phyloP scores from a whole-genome alignment of 495 filamentous ascomycete species.

The Aspergillus nanangensis region DNA sequence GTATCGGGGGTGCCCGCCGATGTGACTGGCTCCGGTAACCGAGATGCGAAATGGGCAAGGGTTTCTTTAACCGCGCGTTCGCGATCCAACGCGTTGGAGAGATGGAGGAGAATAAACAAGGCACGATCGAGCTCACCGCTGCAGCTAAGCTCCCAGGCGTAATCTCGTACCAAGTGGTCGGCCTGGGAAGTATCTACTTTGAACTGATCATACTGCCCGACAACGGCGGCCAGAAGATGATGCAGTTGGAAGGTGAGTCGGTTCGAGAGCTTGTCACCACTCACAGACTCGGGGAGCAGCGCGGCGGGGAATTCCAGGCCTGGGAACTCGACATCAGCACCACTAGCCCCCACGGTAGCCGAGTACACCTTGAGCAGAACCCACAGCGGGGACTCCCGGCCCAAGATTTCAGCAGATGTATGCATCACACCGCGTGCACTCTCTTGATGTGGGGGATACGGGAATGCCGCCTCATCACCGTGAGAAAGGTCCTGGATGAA shows the following conservation, averaged over 20 bases:
- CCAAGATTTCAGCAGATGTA: conserved; percentile 37
- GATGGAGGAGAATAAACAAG: conserved; percentile 72
- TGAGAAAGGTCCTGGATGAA: conserved; percentile 65
- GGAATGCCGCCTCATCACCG: conserved; percentile 54
- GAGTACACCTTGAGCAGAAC: conserved; percentile 77
- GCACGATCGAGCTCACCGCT: conserved; percentile 63
- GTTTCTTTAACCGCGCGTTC: conserved; percentile 63
- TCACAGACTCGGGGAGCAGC: conserved; percentile 46
- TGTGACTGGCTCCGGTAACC: conserved; percentile 51
- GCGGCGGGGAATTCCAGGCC: conserved; percentile 30
- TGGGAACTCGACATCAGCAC: conserved; percentile 9
- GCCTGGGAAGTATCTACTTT: conserved; percentile 39
- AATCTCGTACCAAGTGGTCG: conserved; percentile 64
- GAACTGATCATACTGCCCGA: conserved; percentile 40
- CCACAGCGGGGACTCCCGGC: conserved; percentile 76
- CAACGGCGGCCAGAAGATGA: conserved; percentile 49
- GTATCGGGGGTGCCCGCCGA: conserved; percentile 40
- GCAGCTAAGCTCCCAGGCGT: conserved; percentile 67
- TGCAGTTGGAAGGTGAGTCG: conserved; percentile 81
- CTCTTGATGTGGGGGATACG: conserved; percentile 57
- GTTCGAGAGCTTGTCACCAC: conserved; percentile 63
- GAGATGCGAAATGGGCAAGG: conserved; percentile 51
- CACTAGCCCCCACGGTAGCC: conserved; percentile 26
- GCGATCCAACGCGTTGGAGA: conserved; percentile 59
- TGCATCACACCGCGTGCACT: conserved; percentile 47